Evolutionary conservation across 169 alveolate species (phyloP), one percentile per base, ranked within the genome.

Genomic region (Hammondia hammondi): DNA sequence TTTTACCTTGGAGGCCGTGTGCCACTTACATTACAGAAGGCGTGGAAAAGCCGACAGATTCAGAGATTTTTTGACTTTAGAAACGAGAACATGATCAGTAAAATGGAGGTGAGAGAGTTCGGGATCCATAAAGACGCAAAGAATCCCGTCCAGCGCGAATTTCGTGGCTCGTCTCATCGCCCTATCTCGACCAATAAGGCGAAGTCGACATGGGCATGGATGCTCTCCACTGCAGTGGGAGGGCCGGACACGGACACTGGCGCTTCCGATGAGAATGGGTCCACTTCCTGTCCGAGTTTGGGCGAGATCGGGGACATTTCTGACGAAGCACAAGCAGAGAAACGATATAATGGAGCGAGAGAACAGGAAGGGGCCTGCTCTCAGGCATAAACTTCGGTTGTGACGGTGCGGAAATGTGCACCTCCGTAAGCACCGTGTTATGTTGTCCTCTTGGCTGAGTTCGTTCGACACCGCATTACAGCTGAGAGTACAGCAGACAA

Each of bases 201-300:
- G 77, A 32, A 27, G 10, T 9, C 77, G 35, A 27, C 77, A 27
- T 67, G 77, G 27, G 32, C 77, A 27, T 67, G 77, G 77, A 67
- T 67, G 77, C 35, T 27, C 4, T 17, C 77, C 35, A 27, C 77
- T 27, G 77, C 77, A 27, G 32, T 27, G 2, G 77, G 77, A 17
- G 77, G 77, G 32, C 35, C 10, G 21, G 77, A 67, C 32, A 21
- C 77, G 24, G 77, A 67, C 32, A 67, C 77, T 21, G 77, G 32
- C 27, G 77, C 77, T 67, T 67, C 77, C 77, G 77, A 67, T 67
- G 77, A 67, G 77, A 67, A 67, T 67, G 77, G 35, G 35, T 67
- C 32, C 77, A 27, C 77, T 67, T 67, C 77, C n/a, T 67, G 35
- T 67, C 77, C 77, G 10, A 67, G 77, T 21, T 67, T 67, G 77